A percentile compares a stretch with the other conserved stretches of the same genome.
Evolutionary conservation across 2,329 filamentous ascomycete species (phyloP).

Genomic region (Stemphylium vesicarium): DNA sequence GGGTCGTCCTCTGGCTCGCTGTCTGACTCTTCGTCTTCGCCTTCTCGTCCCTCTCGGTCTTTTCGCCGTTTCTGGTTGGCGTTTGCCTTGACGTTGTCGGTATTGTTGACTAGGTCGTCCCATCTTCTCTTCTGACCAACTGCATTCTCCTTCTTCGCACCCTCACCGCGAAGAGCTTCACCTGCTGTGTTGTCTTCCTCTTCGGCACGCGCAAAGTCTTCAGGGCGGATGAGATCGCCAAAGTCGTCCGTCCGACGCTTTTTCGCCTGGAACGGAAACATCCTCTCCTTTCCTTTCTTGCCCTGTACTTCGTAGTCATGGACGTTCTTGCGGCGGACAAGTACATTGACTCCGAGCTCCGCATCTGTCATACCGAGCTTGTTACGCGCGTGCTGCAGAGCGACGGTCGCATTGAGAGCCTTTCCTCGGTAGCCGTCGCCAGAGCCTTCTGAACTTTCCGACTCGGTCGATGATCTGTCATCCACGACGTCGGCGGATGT

Average conservation of each 20-base stretch:
- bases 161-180: constrained; percentile 63
- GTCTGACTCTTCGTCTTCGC: constrained; percentile 50
- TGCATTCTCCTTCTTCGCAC: constrained; percentile 54
- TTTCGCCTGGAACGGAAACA: constrained; percentile 86
- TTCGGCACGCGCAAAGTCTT: constrained; percentile 92
- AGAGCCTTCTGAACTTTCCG: constrained; percentile 84
- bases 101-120: constrained; percentile 68
- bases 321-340: constrained; percentile 87
- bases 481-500: constrained; percentile 76
- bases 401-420: constrained; percentile 85
- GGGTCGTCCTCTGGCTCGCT: constrained; percentile 59
- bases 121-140: constrained; percentile 94
- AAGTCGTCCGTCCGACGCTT: constrained; percentile 86
- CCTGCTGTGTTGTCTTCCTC: constrained; percentile 80
- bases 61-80: constrained; percentile 66
- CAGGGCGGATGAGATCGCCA: constrained; percentile 89
- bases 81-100: constrained; percentile 46
- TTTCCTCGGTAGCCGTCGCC: constrained; percentile 79
- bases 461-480: constrained; percentile 84
- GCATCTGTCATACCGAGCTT: constrained; percentile 87
- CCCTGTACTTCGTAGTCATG: constrained; percentile 91
- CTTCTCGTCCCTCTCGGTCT: constrained; percentile 40
- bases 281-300: constrained; percentile 89
- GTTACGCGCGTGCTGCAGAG: constrained; percentile 76
- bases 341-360: constrained; percentile 88